Evolutionary conservation across 306 rosid species (phyloP), one percentile per base, ranked within the genome.

Genomic region (Spatholobus suberectus): DNA sequence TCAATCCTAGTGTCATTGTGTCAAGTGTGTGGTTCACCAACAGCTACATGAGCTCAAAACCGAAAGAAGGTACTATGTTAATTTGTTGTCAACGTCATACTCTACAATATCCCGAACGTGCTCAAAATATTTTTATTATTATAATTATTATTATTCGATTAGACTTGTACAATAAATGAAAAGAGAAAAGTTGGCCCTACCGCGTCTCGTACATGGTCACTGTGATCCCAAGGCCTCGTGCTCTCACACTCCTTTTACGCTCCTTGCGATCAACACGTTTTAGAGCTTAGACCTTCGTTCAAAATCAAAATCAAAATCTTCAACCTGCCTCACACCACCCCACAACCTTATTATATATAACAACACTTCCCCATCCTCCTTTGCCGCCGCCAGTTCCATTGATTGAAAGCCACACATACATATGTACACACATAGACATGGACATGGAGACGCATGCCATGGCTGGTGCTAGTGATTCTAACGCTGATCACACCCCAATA

Each of bases 241-340:
- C 27, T 37, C 54, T 72, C 75, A 85, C 90, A 82, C 88, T 80
- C 83, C 5, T 83, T 81, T 52, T 29, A 86, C 90, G 78, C 90
- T 84, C 73, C 35, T 83, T 81, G 12, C 5, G 76, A 83, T 85
- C 87, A 84, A 88, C 91, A 86, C 89, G 89, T 40, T 69, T 77
- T 81, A 38, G 21, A 38, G 5, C 29, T 77, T 46, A 77, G 79
- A 83, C 82, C 71, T 37, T 69, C 23, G 14, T 23, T 80, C 57
- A 76, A 70, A 37, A 40, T 23, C 55, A 10, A 73, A 49, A 47
- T 51, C 51, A 20, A 14, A 27, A 61, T 2, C 70, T n/a, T 23
- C 0, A 4, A 18, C 65, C 17, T 49, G 0, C 27, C 11, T 78
- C 76, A 49, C 26, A 37, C 12, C 70, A 8, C 29, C 72, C 8